Evolutionary conservation across 2,329 filamentous ascomycete species (phyloP), one percentile per base, ranked within the genome.

Genomic region (Nemania bipapillata): DNA sequence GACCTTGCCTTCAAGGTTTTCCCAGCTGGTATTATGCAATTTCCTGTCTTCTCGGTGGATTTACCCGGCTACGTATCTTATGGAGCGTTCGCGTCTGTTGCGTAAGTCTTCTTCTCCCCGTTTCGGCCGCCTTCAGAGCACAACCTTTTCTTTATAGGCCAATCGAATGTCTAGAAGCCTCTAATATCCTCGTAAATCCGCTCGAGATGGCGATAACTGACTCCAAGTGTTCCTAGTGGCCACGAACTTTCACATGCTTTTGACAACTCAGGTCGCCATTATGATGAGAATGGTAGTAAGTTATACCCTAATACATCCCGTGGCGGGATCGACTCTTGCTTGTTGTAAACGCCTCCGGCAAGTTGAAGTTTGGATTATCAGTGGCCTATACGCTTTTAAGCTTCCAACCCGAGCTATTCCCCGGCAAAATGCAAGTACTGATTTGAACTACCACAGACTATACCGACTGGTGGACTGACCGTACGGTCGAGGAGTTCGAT

Each of bases 161-260:
- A n/a, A n/a, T n/a, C n/a, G n/a, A n/a, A n/a, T n/a, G n/a, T n/a
- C n/a, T n/a, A n/a, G n/a, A n/a, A n/a, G n/a, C n/a, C n/a, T n/a
- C n/a, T n/a, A n/a, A n/a, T n/a, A n/a, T n/a, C n/a, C n/a, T n/a
- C n/a, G n/a, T n/a, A n/a, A n/a, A n/a, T n/a, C n/a, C n/a, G n/a
- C n/a, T n/a, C n/a, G n/a, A n/a, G n/a, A n/a, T n/a, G n/a, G n/a
- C n/a, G n/a, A n/a, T n/a, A n/a, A n/a, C n/a, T n/a, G n/a, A n/a
- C n/a, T n/a, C n/a, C n/a, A n/a, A n/a, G n/a, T n/a, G n/a, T n/a
- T n/a, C n/a, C n/a, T n/a, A n/a, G n/a, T 49, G 89, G 89, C 2
- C 89, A 91, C 74, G 89, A 90, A 73, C 81, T 91, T 11, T 89
- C 87, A 1, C 89, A 91, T 68, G 88, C 87, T n/a, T 91, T 91